These are phyloP conservation scores for Cyberlindnera saturnus DNA, from an alignment of 805 yeast genomes.

Conservation along the genomic window DNA sequence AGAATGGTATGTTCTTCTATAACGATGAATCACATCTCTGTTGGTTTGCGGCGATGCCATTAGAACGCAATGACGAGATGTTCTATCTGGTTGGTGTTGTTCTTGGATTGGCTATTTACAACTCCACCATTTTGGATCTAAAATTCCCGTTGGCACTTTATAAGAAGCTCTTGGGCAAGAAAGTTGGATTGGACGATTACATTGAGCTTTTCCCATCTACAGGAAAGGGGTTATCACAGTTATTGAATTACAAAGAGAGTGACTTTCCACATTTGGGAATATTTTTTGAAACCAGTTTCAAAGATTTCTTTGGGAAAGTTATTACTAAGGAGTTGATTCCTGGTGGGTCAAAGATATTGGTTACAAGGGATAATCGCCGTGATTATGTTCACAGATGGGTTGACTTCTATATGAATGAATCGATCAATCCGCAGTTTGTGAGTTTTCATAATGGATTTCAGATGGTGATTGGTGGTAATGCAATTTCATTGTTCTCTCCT, in stretches of 20 bases:
- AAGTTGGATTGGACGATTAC: constrained; percentile 58
- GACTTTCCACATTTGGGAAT: constrained; percentile 47
- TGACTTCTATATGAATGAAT: constrained; percentile 50
- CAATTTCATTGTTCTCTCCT: constrained; percentile 71
- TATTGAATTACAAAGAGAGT: constrained; percentile 37
- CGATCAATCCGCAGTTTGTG: constrained; percentile 45
- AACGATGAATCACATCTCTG: constrained; percentile 63
- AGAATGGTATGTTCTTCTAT: constrained; percentile 58
- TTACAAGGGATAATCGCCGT: constrained; percentile 51
- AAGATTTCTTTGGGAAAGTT: constrained; percentile 39
- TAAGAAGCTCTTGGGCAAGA: constrained; percentile 58
- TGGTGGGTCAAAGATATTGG: constrained; percentile 50
- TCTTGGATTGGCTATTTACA: constrained; percentile 85
- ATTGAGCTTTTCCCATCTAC: constrained; percentile 63
- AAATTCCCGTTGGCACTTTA: constrained; percentile 72
- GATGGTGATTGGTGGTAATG: constrained; percentile 73
- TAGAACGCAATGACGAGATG: constrained; percentile 40
- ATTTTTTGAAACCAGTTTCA: constrained; percentile 55
- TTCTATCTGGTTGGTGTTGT: constrained; percentile 81
- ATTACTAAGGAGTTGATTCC: constrained; percentile 46
- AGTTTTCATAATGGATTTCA: constrained; percentile 68
- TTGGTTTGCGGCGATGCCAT: constrained; percentile 64
- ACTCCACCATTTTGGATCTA: constrained; percentile 80
- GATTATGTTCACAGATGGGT: constrained; percentile 60
- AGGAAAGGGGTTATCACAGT: constrained; percentile 41